These are phyloP conservation scores for Colletotrichum cuscutae DNA, from an alignment of 2,329 filamentous ascomycete genomes.

Conservation along the genomic window DNA sequence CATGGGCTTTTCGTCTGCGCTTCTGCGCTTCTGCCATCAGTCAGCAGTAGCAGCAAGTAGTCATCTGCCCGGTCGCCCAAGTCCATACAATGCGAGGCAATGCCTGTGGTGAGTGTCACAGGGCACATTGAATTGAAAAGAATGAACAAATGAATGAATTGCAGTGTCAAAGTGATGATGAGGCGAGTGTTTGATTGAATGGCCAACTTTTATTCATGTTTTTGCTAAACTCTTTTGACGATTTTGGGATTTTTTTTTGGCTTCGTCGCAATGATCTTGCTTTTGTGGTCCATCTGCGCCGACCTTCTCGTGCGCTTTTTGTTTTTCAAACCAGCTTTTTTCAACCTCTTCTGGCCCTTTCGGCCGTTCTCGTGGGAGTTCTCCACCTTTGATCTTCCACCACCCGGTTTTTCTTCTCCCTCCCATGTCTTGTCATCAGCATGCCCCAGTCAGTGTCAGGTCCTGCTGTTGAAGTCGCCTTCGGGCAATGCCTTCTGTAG, in stretches of 20 bases:
- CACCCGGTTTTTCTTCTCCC: not conserved
- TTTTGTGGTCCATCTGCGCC: conserved; percentile 17
- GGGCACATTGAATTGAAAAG: not conserved
- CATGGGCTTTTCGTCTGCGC: conserved; percentile 14
- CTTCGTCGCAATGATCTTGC: conserved; percentile 7
- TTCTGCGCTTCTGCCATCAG: conserved; percentile 15
- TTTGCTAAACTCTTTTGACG: conserved; percentile 32
- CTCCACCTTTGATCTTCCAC: conserved; percentile 32
- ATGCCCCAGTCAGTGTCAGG: conserved; percentile 24
- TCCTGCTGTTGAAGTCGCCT: conserved; percentile 32
- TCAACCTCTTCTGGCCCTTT: not conserved
- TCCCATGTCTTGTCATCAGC: not conserved
- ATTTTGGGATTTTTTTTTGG: conserved; percentile 32
- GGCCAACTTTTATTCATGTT: conserved; percentile 34
- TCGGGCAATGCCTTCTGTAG: conserved; percentile 32
- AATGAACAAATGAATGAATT: too few species aligned
- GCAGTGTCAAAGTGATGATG: not conserved
- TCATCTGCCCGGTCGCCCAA: not conserved
- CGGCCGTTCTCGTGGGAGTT: conserved; percentile 11
- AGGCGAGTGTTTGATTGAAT: conserved; percentile 22
- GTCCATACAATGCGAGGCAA: not conserved
- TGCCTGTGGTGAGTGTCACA: not conserved
- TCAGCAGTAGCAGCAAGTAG: not conserved
- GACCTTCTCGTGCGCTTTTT: not conserved
- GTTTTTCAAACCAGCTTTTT: conserved; percentile 21